These are phyloP conservation scores for Fusarium palustre DNA, from an alignment of 2,329 filamentous ascomycete species.

Conservation along the genomic window DNA sequence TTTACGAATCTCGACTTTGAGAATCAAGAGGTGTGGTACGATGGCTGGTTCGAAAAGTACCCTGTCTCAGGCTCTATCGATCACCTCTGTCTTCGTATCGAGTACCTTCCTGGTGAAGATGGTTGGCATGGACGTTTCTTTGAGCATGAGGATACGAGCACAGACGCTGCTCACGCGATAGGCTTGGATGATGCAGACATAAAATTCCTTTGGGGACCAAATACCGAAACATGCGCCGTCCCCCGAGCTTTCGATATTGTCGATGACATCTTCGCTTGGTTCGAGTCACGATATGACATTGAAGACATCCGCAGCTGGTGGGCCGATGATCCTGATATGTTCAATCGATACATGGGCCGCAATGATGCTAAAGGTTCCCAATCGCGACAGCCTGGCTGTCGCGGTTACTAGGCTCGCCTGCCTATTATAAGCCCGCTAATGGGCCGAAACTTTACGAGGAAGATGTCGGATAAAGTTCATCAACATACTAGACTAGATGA, in stretches of 20 bases:
- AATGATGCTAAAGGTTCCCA: not conserved
- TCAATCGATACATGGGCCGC: not conserved
- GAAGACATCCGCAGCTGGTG: too few species aligned
- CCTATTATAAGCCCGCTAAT: not conserved
- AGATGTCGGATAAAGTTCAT: too few species aligned
- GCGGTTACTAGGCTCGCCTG: not conserved
- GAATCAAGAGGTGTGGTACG: not conserved
- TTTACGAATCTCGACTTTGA: rapidly evolving
- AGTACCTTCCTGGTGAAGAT: not conserved
- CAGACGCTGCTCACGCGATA: not conserved
- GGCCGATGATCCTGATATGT: not conserved
- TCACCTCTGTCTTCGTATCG: not conserved
- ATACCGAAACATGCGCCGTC: too few species aligned
- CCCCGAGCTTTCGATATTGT: not conserved
- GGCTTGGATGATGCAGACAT: not conserved
- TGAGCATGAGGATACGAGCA: too few species aligned
- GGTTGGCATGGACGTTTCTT: not conserved
- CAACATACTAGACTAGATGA: too few species aligned
- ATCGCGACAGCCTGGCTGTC: not conserved
- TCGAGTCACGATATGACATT: not conserved
- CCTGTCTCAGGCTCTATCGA: not conserved
- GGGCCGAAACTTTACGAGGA: too few species aligned
- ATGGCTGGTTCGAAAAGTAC: conserved; percentile 11
- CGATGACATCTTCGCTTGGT: too few species aligned
- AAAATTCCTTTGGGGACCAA: not conserved